phyloP scores from a whole-genome alignment of 2,329 filamentous ascomycete genomes.

The Hypomyces rosellus region DNA sequence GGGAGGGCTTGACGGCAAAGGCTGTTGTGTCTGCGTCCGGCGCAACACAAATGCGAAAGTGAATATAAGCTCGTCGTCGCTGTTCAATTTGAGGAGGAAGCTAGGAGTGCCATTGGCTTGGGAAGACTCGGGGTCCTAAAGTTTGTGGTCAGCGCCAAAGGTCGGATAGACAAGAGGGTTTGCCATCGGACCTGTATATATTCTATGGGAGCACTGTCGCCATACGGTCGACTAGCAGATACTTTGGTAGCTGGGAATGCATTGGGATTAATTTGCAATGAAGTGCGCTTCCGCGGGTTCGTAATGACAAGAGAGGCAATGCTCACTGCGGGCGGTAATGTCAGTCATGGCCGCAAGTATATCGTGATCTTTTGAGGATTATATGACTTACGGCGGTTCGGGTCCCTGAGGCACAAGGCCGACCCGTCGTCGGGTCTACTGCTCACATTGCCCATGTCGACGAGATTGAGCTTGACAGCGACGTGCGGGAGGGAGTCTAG shows the following conservation, averaged over 20 bases:
- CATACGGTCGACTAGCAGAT: constrained; percentile 61
- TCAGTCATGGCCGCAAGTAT: constrained; percentile 9
- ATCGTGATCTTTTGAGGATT: constrained; percentile 2
- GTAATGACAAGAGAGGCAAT: constrained; percentile 78
- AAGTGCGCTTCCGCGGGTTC: constrained; percentile 69
- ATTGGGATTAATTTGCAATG: constrained; percentile 77
- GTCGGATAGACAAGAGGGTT: constrained; percentile 14
- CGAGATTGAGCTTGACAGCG: constrained; percentile 7
- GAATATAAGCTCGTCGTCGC: constrained; percentile 89
- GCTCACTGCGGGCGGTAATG: constrained; percentile 56
- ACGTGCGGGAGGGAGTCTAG: constrained; percentile 2
- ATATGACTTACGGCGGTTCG: constrained; percentile 70
- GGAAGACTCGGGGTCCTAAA: constrained; percentile 68
- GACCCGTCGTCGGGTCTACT: constrained; percentile 82
- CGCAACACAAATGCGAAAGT: constrained; percentile 84
- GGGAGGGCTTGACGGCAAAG: constrained; percentile 33
- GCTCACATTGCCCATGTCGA: constrained; percentile 83
- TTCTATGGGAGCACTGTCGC: constrained; percentile 74
- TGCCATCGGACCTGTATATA: constrained; percentile 72
- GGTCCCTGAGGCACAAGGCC: constrained; percentile 79
- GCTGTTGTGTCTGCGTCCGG: constrained; percentile 32
- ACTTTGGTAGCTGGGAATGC: constrained; percentile 78
- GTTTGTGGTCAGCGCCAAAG: constrained; percentile 8
- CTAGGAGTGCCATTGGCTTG: constrained; percentile 47
- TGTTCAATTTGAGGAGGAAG: constrained; percentile 80